Base-by-base conservation (phyloP, 2,329 filamentous ascomycete genomes). In the Colletotrichum cereale region DNA sequence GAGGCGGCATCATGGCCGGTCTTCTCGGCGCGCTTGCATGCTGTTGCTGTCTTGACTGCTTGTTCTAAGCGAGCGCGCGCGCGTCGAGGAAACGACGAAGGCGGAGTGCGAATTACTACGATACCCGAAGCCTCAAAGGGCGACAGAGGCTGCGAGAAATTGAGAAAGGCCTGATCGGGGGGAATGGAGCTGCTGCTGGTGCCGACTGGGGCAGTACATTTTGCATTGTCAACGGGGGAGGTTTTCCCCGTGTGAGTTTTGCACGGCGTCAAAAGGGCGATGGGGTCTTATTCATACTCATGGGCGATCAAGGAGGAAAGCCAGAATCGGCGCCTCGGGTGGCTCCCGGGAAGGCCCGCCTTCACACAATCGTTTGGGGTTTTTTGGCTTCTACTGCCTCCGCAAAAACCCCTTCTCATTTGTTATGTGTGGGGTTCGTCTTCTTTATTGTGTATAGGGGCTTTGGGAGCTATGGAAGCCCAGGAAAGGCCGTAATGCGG, bases 41-140 rank as follows among this genome's bases (percentile, higher is more conserved):
- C 78, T 90, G 88, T 77, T 90, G 88, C 80, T 90, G 88, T 76
- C 77, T 90, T 76, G 88, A 90, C 74, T 81, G 83, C 55, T 77
- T 89, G n/a, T 89, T 88, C 76, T 90, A 85, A 79, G 67, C 40
- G 53, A 29, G 31, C 48, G 47, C n/a, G 66, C 40, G 52, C 40
- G 38, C 57, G 48, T 12, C 36, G 36, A 26, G 12, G 26, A 40
- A 61, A 31, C 26, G 48, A 50, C 8, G 10, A 24, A 50, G 34
- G 12, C 16, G 31, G 36, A 57, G n/a, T 21, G 47, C 60, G 47
- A 36, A 62, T 5, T 2, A n/a, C 31, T 16, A 62, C 29, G 60
- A 71, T 72, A 72, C 70, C 69, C 68, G 34, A 50, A 57, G 24
- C 57, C 53, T n/a, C 18, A 12, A 38, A 38, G 44, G 34, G 44